A percentile compares a stretch with the other conserved stretches of the same genome.
These are phyloP conservation scores for Oryza glumipatula DNA, from an alignment of 176 grass and related monocot genomes.

Conservation along the genomic window DNA sequence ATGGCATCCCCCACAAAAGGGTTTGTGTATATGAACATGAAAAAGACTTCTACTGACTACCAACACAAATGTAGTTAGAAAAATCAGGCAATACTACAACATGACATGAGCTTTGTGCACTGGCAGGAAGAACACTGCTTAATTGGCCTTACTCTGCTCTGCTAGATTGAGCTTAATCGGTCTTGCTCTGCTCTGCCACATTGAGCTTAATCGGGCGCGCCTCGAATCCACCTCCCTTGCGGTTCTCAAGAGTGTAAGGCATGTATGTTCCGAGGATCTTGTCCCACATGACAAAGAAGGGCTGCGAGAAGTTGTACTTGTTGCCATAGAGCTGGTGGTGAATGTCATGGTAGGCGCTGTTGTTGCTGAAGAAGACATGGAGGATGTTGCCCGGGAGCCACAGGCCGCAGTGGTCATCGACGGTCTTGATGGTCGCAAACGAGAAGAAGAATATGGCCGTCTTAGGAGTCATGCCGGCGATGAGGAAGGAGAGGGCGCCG, in stretches of 20 bases:
- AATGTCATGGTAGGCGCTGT: constrained; percentile 77
- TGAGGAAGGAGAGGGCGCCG: constrained; percentile 56
- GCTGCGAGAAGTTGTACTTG: constrained; percentile 78
- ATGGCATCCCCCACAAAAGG: constrained; percentile 26
- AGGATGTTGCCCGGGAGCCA: constrained; percentile 71
- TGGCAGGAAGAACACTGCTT: not conserved
- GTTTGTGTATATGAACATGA: constrained; percentile 53
- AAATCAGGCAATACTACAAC: constrained; percentile 33
- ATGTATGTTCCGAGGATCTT: constrained; percentile 74
- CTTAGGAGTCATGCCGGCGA: constrained; percentile 60
- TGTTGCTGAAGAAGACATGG: constrained; percentile 64
- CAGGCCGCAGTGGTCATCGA: constrained; percentile 66
- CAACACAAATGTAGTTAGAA: constrained; percentile 42
- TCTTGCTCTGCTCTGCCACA: constrained; percentile 42
- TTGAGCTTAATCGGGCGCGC: constrained; percentile 52
- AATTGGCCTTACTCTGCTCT: constrained; percentile 43
- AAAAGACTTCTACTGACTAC: constrained; percentile 48
- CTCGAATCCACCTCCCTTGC: constrained; percentile 69
- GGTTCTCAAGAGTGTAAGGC: constrained; percentile 61
- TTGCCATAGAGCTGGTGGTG: constrained; percentile 76
- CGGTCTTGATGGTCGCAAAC: constrained; percentile 69
- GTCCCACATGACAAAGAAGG: constrained; percentile 76
- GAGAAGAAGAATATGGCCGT: constrained; percentile 73
- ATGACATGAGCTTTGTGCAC: not conserved
- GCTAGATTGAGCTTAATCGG: constrained; percentile 50